These are phyloP conservation scores for Jacaranda copaia DNA, from an alignment of 257 asterid species.

Conservation along the genomic window DNA sequence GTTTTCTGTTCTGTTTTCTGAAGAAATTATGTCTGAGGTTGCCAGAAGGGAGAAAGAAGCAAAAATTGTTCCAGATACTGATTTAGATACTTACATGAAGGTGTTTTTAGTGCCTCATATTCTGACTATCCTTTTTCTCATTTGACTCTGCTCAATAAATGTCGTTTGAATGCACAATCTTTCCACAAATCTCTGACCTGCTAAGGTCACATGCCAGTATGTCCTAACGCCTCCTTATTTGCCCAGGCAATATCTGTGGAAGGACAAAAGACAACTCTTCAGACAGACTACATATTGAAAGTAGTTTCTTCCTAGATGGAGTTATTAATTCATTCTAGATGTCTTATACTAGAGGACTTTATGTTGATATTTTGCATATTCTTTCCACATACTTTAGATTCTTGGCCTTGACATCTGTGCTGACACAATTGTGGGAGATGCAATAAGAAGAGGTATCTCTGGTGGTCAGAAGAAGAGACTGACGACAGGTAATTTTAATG, in stretches of 20 bases:
- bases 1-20: slow-evolving; percentile 28
- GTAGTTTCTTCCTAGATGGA: slow-evolving; percentile 36
- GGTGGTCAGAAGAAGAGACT: slow-evolving; percentile 73
- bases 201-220: background rate
- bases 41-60: slow-evolving; percentile 62
- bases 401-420: slow-evolving; percentile 66
- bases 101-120: slow-evolving; percentile 35
- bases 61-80: slow-evolving; percentile 65
- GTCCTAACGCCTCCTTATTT: slow-evolving; percentile 16
- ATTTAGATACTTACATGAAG: slow-evolving; percentile 75
- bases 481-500: slow-evolving; percentile 50
- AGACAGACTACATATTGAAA: slow-evolving; percentile 61
- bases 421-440: slow-evolving; percentile 57
- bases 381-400: slow-evolving; percentile 35
- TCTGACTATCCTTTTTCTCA: background rate
- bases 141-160: background rate
- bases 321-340: background rate
- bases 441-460: slow-evolving; percentile 63
- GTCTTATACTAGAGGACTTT: background rate
- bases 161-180: background rate
- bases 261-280: slow-evolving; percentile 60
- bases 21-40: slow-evolving; percentile 62
- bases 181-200: too few species aligned
- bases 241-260: slow-evolving; percentile 57
- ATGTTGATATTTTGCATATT: background rate